Percentiles rank a stretch among this genome's conserved stretches.
Evolutionary conservation across 2,329 filamentous ascomycete genomes (phyloP).

Genomic region (Trichoderma brevicompactum): DNA sequence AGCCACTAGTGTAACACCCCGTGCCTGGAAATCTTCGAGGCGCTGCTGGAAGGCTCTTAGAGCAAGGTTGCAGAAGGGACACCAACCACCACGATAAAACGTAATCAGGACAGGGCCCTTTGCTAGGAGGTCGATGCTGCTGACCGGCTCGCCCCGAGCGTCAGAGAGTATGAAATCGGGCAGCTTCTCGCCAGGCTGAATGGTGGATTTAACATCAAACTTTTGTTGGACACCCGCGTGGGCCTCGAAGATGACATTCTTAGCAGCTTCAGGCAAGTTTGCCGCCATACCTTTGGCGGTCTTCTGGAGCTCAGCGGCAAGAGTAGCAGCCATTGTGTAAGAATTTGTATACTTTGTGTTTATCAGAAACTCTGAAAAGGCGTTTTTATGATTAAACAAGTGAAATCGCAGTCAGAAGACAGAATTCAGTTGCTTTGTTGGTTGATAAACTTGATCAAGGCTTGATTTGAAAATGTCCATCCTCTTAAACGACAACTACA

Average conservation of each 20-base stretch:
- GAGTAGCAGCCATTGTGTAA: not conserved
- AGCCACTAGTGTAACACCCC: constrained; percentile 48
- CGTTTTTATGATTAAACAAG: not conserved
- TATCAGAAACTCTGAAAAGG: not conserved
- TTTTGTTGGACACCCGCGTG: not conserved
- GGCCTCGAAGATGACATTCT: not conserved
- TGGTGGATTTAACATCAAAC: constrained; percentile 37
- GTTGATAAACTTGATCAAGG: not conserved
- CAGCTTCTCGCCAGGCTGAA: constrained; percentile 42
- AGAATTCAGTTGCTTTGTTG: not conserved
- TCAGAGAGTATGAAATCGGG: constrained; percentile 43
- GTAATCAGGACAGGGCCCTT: constrained; percentile 46
- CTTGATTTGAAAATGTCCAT: not conserved
- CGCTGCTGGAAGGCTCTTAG: constrained; percentile 43
- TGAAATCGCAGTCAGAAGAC: no score
- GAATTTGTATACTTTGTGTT: no score
- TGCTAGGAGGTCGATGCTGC: constrained; percentile 39
- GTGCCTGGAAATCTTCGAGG: constrained; percentile 42
- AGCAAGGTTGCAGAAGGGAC: constrained; percentile 51
- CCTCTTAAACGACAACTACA: not conserved
- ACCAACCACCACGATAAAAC: constrained; percentile 55
- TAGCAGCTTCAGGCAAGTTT: not conserved
- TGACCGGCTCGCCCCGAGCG: constrained; percentile 42
- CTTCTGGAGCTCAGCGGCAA: not conserved
- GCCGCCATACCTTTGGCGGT: not conserved